Percentiles rank a stretch among this genome's conserved stretches.
Evolutionary conservation across 2,329 filamentous ascomycete genomes (phyloP).

Genomic region (Calonectria leucothoes): DNA sequence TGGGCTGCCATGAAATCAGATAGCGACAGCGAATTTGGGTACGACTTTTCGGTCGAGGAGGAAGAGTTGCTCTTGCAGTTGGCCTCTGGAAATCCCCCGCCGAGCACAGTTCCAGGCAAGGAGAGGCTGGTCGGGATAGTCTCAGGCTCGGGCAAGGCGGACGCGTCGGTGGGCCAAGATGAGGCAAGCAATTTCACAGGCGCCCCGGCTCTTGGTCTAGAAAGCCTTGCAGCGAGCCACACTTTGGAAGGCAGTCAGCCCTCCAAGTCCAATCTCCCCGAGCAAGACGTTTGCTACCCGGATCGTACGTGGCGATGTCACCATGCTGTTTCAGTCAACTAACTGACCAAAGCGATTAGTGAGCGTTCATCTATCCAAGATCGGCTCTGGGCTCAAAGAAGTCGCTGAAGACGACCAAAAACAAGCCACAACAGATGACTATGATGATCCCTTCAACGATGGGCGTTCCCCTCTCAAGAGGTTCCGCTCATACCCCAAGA

Average conservation of each 20-base stretch:
- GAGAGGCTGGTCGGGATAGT: slow-evolving; percentile 32
- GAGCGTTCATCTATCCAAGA: slow-evolving; percentile 55
- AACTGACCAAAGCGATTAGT: slow-evolving; percentile 77
- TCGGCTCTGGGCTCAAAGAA: slow-evolving; percentile 30
- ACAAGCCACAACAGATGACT: slow-evolving; percentile 5
- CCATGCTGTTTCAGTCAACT: slow-evolving; percentile 51
- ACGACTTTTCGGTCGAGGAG: slow-evolving; percentile 60
- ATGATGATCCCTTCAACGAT: slow-evolving; percentile 42
- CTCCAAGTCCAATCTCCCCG: slow-evolving; percentile 9
- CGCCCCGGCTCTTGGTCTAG: slow-evolving; percentile 7
- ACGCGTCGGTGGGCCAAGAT: slow-evolving; percentile 21
- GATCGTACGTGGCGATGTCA: slow-evolving; percentile 58
- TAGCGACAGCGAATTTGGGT: slow-evolving; percentile 58
- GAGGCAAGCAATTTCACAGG: background rate
- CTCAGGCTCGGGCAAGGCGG: slow-evolving; percentile 34
- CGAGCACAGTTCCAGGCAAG: slow-evolving; percentile 25
- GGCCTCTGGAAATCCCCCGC: slow-evolving; percentile 34
- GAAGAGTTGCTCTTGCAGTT: slow-evolving; percentile 54
- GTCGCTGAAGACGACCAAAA: slow-evolving; percentile 26
- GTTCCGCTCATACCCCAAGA: slow-evolving; percentile 82
- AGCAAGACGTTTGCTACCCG: slow-evolving; percentile 57
- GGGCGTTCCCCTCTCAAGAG: slow-evolving; percentile 74
- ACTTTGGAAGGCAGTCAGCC: background rate
- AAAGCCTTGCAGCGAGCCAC: slow-evolving; percentile 1
- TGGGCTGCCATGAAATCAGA: slow-evolving; percentile 39